These are phyloP conservation scores for Eimeria falciformis DNA, from an alignment of 169 alveolate species.

Conservation along the genomic window DNA sequence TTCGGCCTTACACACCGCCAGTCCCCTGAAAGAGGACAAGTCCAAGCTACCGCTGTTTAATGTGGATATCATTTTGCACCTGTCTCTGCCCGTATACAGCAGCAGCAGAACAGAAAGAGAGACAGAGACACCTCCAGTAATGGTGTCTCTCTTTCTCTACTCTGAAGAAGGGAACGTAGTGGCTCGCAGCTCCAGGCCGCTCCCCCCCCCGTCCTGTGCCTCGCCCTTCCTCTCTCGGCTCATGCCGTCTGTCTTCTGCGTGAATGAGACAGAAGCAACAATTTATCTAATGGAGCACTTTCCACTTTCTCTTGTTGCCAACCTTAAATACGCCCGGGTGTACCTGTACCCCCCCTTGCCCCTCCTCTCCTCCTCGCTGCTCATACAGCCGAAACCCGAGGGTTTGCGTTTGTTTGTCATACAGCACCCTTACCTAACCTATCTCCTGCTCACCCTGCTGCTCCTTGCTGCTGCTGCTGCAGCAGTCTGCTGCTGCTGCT, in stretches of 20 bases:
- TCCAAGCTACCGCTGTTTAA: constrained; percentile 26
- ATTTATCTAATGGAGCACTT: constrained; percentile 12
- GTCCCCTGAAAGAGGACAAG: background rate
- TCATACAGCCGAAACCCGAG: constrained; percentile 29
- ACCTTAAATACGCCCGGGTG: constrained; percentile 47
- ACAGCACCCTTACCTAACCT: background rate
- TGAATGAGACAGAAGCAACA: no score
- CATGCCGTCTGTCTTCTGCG: background rate
- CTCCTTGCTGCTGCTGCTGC: constrained; percentile 40
- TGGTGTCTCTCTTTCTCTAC: constrained; percentile 47
- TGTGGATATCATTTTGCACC: constrained; percentile 7
- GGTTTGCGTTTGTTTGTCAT: constrained; percentile 38
- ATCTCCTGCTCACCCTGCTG: constrained; percentile 48
- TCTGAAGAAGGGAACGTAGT: background rate
- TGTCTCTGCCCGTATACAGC: background rate
- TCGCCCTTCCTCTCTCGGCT: background rate
- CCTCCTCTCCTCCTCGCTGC: background rate
- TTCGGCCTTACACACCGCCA: no score
- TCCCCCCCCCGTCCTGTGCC: background rate
- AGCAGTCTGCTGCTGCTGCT: background rate
- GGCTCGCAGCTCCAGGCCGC: constrained; percentile 37
- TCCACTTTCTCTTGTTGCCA: background rate
- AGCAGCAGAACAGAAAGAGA: constrained; percentile 13
- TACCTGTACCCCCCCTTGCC: constrained; percentile 53
- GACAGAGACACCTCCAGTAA: background rate